Conservation (phyloP, 768 basidiomycete genomes). For the Psilocybe subaeruginosa region DNA sequence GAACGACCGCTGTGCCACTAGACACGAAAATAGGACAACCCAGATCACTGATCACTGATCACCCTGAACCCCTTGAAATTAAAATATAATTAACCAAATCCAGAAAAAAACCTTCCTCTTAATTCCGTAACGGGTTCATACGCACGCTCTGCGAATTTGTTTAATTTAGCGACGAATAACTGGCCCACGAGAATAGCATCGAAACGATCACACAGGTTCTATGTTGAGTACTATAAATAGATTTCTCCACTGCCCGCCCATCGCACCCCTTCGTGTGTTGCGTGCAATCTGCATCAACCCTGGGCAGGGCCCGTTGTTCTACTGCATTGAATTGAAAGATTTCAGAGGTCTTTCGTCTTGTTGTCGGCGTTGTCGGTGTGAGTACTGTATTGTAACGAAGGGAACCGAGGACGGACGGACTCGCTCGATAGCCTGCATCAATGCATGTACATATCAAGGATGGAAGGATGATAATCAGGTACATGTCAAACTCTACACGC, state of each 20-base stretch:
- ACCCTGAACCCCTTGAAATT: neutral
- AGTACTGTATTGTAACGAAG: neutral
- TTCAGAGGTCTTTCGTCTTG: neutral
- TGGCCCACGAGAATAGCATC: constrained; percentile 1
- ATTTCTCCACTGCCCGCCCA: neutral
- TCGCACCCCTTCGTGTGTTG: neutral
- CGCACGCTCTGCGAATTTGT: neutral
- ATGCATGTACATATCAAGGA: too few relatives aligned
- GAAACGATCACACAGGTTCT: too few relatives aligned
- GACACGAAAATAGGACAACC: neutral
- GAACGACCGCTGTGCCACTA: neutral
- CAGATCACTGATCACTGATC: neutral
- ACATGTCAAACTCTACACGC: neutral
- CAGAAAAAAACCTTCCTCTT: too few relatives aligned
- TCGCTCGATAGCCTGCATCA: too few relatives aligned
- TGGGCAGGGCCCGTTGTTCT: neutral
- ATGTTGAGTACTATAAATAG: neutral
- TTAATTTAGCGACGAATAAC: constrained; percentile 4
- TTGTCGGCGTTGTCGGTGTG: neutral
- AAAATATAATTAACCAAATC: neutral
- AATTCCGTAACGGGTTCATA: neutral
- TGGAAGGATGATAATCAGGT: neutral
- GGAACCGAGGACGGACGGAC: neutral
- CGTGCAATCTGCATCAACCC: neutral
- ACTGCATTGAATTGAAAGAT: neutral